Evolutionary conservation across 805 yeast genomes (phyloP), one percentile per base, ranked within the genome.

Genomic region (Ogataea wickerhamii): DNA sequence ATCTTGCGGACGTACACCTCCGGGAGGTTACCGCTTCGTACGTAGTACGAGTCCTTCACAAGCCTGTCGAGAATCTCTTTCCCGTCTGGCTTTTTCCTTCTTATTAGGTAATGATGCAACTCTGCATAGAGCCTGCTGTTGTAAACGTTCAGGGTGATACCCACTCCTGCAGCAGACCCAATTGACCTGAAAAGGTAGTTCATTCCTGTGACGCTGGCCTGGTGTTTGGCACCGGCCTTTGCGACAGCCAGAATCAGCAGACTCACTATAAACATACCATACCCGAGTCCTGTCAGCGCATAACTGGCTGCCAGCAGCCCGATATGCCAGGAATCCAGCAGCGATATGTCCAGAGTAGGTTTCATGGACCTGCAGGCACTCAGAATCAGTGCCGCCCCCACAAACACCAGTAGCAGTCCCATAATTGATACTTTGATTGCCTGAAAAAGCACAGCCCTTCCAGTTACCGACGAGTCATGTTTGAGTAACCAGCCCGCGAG

Each of bases 121-220:
- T 58, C 61, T 14, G 42, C 34, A 8, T 52, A 36, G 30, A 69
- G 48, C 5, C 56, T 52, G 31, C 53, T 55, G 33, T 66, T 66
- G 47, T 64, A 70, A 1, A 62, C 41, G 12, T 64, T 62, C 26
- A 71, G 50, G 2, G 69, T 55, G 4, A 69, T 51, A 4, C 75
- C 72, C 2, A 70, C 71, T 34, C 76, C 76, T 6, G 67, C 43
- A 10, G 69, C 72, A 32, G 67, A 65, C 14, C 76, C 78, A 35
- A 70, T 55, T 3, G 78, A 71, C 45, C 76, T 60, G 61, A 73
- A 71, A 36, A 72, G 50, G 43, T 72, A 71, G 48, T 68, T 71
- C 58, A 71, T 63, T 29, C 76, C 76, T 1, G 73, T 70, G 34
- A 70, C 68, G 2, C 71, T 58, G 11, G 74, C 76, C 50, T 71